Evolutionary conservation across 129 eudicot genomes (phyloP).

Genomic region (Flaveria bidentis): DNA sequence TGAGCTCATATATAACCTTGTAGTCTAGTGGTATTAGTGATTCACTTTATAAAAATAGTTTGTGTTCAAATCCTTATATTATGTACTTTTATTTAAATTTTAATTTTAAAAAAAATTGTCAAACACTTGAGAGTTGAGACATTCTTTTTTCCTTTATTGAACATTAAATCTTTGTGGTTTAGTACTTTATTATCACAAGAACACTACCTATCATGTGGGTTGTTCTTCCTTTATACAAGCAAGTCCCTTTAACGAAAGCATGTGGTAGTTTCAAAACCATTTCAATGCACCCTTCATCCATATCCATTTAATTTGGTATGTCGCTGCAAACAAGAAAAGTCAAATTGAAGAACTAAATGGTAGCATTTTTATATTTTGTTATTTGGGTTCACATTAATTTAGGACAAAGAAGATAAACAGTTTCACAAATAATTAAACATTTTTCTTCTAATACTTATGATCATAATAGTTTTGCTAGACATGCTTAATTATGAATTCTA

Average conservation of each 20-base stretch:
- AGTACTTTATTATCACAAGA: not conserved
- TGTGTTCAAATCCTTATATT: no score
- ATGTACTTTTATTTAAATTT: no score
- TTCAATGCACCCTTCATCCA: conserved; percentile 2
- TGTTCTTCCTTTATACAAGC: not conserved
- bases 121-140: no score
- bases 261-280: not conserved
- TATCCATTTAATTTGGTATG: not conserved
- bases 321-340: not conserved
- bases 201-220: not conserved
- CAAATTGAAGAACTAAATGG: not conserved
- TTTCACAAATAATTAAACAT: not conserved
- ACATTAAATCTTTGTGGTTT: conserved; percentile 5
- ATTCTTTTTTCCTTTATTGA: not conserved
- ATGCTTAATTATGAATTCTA: no score
- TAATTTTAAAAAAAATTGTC: no score
- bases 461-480: not conserved
- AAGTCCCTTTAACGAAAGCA: not conserved
- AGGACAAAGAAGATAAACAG: not conserved
- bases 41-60: no score
- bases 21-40: no score
- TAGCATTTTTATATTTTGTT: not conserved
- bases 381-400: not conserved
- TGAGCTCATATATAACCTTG: no score
- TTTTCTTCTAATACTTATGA: not conserved